A percentile compares a stretch with the other conserved stretches of the same genome.
Conservation (phyloP, 225 moss, liverwort and hornwort genomes). For the Marchantia polymorpha region DNA sequence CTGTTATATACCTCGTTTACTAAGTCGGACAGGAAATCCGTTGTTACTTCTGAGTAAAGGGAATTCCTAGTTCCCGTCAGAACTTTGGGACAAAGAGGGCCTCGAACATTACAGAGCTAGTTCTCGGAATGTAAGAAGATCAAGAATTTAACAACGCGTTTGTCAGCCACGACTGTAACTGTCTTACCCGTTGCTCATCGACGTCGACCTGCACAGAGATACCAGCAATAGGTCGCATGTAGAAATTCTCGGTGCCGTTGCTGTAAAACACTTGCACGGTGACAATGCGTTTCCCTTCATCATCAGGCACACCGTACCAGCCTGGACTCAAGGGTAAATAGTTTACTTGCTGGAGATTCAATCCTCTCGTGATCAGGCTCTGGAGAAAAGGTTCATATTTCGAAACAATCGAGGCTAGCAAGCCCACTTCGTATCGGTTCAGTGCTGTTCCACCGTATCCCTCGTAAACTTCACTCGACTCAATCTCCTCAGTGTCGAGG, state of each 20-base stretch:
- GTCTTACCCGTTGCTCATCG: slow-evolving; percentile 17
- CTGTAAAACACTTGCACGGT: slow-evolving; percentile 32
- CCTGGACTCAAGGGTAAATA: slow-evolving; percentile 29
- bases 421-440: neutral
- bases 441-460: slow-evolving; percentile 36
- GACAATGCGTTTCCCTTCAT: slow-evolving; percentile 38
- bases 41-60: no score
- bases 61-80: no score
- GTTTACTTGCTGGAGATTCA: slow-evolving; percentile 21
- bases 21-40: no score
- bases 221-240: slow-evolving; percentile 55
- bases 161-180: no score
- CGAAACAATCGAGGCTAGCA: neutral
- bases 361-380: slow-evolving; percentile 37
- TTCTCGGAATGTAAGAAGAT: no score
- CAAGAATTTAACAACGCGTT: no score
- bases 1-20: no score
- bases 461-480: slow-evolving; percentile 25
- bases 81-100: no score
- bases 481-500: slow-evolving; percentile 28
- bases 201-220: slow-evolving; percentile 36
- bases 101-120: no score
- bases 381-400: slow-evolving; percentile 34
- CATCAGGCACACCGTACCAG: slow-evolving; percentile 48
- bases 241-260: slow-evolving; percentile 52